Evolutionary conservation across 148 eudicot genomes (phyloP).

Genomic region (Rhododendron vialii): DNA sequence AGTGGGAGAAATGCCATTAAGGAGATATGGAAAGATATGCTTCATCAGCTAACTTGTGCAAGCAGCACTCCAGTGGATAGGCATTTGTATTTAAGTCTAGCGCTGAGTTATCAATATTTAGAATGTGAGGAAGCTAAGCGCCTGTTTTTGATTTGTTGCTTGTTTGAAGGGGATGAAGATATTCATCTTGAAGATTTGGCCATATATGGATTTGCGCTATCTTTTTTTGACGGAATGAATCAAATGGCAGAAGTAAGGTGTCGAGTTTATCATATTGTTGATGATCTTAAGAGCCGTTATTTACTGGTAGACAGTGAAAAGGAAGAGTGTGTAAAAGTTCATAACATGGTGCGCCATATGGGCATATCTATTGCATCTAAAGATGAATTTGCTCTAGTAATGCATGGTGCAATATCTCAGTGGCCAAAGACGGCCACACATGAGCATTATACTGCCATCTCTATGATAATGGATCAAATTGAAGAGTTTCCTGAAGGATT

Average conservation of each 20-base stretch:
- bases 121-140: constrained; percentile 19
- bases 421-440: constrained; percentile 19
- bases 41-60: not conserved
- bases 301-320: constrained; percentile 11
- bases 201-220: constrained; percentile 30
- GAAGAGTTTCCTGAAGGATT: constrained; percentile 8
- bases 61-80: not conserved
- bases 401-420: constrained; percentile 21
- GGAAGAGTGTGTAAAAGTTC: constrained; percentile 10
- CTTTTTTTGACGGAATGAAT: constrained; percentile 20
- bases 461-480: constrained; percentile 23
- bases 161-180: constrained; percentile 37
- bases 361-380: no score
- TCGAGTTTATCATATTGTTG: constrained; percentile 23
- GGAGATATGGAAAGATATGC: not conserved
- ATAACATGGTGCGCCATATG: no score
- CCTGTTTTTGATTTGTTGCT: constrained; percentile 30
- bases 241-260: constrained; percentile 26
- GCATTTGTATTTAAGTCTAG: not conserved
- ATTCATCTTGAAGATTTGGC: constrained; percentile 32
- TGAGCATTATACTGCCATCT: constrained; percentile 28
- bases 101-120: constrained; percentile 34
- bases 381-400: no score
- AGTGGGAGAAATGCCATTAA: not conserved
- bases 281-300: constrained; percentile 28